These are phyloP conservation scores for Blastobotrys chiropterorum DNA, from an alignment of 805 yeast species.

Conservation along the genomic window DNA sequence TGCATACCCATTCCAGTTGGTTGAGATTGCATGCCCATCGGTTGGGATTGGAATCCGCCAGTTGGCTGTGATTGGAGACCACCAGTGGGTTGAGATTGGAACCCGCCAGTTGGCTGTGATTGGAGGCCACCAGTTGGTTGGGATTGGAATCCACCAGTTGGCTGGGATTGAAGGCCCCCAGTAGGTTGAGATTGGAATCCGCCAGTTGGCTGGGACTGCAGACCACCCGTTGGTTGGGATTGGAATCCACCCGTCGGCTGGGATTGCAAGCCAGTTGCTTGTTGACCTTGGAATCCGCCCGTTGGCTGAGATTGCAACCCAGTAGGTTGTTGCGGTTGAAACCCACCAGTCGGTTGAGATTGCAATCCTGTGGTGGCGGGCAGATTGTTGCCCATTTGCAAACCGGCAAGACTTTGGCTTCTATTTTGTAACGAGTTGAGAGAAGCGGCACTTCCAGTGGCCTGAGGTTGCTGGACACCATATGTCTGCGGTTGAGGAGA, in stretches of 20 bases:
- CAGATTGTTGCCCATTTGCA: too few species aligned
- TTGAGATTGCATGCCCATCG: conserved; percentile 30
- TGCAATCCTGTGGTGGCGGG: too few species aligned
- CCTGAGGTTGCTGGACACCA: conserved; percentile 31
- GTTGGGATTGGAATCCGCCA: conserved; percentile 17
- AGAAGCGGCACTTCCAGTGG: too few species aligned
- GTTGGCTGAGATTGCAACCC: too few species aligned
- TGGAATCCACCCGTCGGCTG: conserved; percentile 18
- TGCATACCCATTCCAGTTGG: conserved; percentile 36
- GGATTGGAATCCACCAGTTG: conserved; percentile 21
- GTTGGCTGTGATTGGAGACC: conserved; percentile 21
- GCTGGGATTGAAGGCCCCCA: conserved; percentile 21
- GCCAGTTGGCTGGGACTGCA: conserved; percentile 12
- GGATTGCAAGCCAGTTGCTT: too few species aligned
- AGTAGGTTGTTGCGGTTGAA: too few species aligned
- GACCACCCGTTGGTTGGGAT: conserved; percentile 32
- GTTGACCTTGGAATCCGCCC: conserved; percentile 33
- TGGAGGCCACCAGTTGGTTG: conserved; percentile 25
- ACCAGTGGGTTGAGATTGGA: conserved; percentile 7
- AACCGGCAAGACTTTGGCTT: too few species aligned
- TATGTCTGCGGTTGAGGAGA: conserved; percentile 14
- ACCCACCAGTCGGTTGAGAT: too few species aligned
- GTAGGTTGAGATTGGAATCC: conserved; percentile 31
- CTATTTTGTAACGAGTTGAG: too few species aligned
- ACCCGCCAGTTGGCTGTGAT: conserved; percentile 32